Conservation (phyloP, 1,139 yeast genomes). For the Spencermartinsiella ligniputridi region DNA sequence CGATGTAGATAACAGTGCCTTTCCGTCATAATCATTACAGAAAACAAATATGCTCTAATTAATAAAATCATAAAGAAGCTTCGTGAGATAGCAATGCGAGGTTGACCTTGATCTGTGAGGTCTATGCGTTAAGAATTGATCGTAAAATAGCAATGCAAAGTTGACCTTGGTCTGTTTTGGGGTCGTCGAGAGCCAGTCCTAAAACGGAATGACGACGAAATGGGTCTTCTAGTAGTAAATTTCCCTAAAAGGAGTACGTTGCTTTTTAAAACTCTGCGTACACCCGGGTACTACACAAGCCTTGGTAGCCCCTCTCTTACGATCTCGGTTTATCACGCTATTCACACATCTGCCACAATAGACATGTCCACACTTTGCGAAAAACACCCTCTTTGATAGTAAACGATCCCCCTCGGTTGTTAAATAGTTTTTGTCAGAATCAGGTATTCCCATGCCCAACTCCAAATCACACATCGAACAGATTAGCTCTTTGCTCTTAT, state of each 20-base stretch:
- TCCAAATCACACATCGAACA: slow-evolving; percentile 70
- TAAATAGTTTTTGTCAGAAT: slow-evolving; percentile 21
- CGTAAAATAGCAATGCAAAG: too few relatives aligned
- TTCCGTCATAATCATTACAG: too few relatives aligned
- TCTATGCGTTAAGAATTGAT: too few relatives aligned
- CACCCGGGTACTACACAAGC: slow-evolving; percentile 25
- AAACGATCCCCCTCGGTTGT: slow-evolving; percentile 54
- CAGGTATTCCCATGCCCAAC: slow-evolving; percentile 68
- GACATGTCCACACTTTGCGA: slow-evolving; percentile 74
- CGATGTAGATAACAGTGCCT: too few relatives aligned
- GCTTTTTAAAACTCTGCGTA: slow-evolving; percentile 15
- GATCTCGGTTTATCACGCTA: slow-evolving; percentile 36
- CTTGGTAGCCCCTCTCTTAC: slow-evolving; percentile 12
- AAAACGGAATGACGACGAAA: too few relatives aligned
- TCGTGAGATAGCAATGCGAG: too few relatives aligned
- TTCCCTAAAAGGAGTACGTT: slow-evolving; percentile 22
- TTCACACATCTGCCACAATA: slow-evolving; percentile 84
- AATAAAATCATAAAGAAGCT: too few relatives aligned
- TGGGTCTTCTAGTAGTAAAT: slow-evolving; percentile 25
- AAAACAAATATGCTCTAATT: too few relatives aligned
- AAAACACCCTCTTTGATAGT: slow-evolving; percentile 63
- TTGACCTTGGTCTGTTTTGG: too few relatives aligned
- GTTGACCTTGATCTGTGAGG: too few relatives aligned
- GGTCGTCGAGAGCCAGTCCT: too few relatives aligned
- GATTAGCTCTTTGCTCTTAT: slow-evolving; percentile 25